Evolutionary conservation across 2,329 filamentous ascomycete species (phyloP), one percentile per base, ranked within the genome.

Genomic region (Zymoseptoria crescenta): DNA sequence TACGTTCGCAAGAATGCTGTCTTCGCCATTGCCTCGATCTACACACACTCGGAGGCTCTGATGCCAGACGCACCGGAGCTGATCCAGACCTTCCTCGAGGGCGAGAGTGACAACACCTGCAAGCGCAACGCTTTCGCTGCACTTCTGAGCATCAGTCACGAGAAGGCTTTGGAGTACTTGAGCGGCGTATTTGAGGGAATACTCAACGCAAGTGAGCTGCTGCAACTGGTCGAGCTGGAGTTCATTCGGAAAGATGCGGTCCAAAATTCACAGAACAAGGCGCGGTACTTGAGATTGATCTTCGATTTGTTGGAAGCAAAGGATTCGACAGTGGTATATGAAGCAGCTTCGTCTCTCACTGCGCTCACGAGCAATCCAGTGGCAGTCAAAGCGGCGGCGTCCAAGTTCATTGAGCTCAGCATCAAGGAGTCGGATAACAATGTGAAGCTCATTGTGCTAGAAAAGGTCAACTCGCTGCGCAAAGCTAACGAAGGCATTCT

Each of bases 341-440:
- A 99, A 77, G 94, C 94, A 60, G 94, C 94, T 4, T 96, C 93
- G 1, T 96, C 93, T 10, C 81, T 99, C 58, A 97, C 93, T 6
- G 87, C 92, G 1, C 83, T 99, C 56, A 99, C 94, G 20, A 95
- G 85, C 75, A 99, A 99, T 76, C 93, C 94, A 0, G 94, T 99
- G 10, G 94, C 94, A 19, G 93, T 99, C 60, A 99, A 97, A 78
- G 94, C 94, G 27, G 94, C 94, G 8, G 94, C 94, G 13, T 84
- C 85, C 67, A 99, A 99, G 73, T 94, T 99, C 73, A 96, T 97
- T 64, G 94, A 99, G 75, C 81, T 99, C 8, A 91, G 89, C 73
- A 96, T 99, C 73, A 96, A 96, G 77, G 94, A 97, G 76, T 87
- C 94, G 0, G 94, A 99, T 74, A 99, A 99, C 80, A 99, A 99